These are phyloP conservation scores for Acanthamoeba triangularis DNA, from an alignment of 208 protist species.

Conservation along the genomic window DNA sequence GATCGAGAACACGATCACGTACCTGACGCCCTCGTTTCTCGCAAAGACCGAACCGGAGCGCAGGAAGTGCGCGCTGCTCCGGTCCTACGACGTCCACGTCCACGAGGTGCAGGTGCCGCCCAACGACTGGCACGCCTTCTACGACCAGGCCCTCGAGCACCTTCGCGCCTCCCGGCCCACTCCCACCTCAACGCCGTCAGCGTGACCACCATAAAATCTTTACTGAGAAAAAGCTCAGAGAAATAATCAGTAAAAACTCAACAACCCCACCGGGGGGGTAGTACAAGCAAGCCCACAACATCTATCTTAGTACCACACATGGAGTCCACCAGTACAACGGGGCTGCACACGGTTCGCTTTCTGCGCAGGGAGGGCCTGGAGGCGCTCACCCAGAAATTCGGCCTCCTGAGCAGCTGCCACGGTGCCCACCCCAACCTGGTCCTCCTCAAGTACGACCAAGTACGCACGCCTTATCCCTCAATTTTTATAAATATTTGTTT, in stretches of 20 bases:
- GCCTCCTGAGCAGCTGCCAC: neutral
- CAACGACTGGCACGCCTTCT: slow-evolving; percentile 2
- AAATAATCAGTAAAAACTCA: too few species aligned
- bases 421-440: slow-evolving; percentile 20
- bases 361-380: slow-evolving; percentile 32
- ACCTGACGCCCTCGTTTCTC: slow-evolving; percentile 2
- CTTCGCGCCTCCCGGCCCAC: neutral
- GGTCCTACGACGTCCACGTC: neutral
- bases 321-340: neutral
- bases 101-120: neutral
- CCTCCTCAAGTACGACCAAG: slow-evolving; percentile 35
- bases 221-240: too few species aligned
- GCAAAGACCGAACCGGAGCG: neutral
- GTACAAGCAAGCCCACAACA: too few species aligned
- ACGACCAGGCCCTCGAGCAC: neutral
- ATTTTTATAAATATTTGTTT: neutral
- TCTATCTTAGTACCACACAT: too few species aligned
- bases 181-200: too few species aligned
- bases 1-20: slow-evolving; percentile 5
- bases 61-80: neutral
- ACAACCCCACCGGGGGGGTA: too few species aligned
- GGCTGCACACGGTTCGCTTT: neutral
- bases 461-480: neutral
- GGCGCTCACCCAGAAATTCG: neutral
- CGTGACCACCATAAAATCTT: too few species aligned